Evolutionary conservation across 441 rosid species (phyloP).

Genomic region (Syzygium syzygioides): DNA sequence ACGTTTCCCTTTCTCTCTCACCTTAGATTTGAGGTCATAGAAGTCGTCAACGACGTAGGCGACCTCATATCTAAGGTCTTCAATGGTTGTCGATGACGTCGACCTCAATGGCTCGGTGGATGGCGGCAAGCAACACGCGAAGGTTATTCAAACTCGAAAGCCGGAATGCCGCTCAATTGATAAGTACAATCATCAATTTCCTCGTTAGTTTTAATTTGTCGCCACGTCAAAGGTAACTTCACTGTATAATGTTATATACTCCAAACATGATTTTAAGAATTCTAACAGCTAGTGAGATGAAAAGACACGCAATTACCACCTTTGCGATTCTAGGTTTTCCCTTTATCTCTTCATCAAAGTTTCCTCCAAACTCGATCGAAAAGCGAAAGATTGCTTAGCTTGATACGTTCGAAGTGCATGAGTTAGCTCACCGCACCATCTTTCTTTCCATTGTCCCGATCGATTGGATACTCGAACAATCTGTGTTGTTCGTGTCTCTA

Average conservation of each 20-base stretch:
- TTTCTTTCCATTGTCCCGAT: neutral
- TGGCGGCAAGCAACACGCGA: neutral
- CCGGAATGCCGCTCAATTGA: neutral
- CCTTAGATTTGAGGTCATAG: neutral
- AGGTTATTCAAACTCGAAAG: neutral
- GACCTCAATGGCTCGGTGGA: neutral
- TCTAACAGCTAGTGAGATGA: neutral
- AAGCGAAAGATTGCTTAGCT: neutral
- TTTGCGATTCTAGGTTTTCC: neutral
- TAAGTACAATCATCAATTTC: neutral
- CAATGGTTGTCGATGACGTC: neutral
- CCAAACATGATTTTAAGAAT: neutral
- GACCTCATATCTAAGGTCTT: neutral
- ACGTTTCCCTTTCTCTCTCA: neutral
- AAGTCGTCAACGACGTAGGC: neutral
- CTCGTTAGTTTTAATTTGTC: neutral
- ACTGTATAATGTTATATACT: neutral
- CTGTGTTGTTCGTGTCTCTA: neutral
- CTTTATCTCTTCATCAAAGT: neutral
- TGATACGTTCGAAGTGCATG: neutral
- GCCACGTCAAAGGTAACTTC: neutral
- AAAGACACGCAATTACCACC: neutral
- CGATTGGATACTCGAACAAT: neutral
- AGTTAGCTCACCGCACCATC: neutral
- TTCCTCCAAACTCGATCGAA: neutral